These are phyloP conservation scores for Spatholobus suberectus DNA, from an alignment of 306 rosid species.

Conservation along the genomic window DNA sequence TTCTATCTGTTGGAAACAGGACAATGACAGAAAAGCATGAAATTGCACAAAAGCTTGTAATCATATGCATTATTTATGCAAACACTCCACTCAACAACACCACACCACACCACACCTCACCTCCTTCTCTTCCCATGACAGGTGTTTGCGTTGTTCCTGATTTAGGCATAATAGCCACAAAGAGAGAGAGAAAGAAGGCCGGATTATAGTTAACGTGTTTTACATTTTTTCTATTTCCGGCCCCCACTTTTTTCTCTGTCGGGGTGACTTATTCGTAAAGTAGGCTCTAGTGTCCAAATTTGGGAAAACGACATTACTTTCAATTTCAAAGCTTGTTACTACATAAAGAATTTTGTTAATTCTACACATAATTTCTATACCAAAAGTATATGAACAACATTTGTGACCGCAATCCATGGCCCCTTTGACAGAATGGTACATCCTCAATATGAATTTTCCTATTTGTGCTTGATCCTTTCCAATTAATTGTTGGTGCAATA, in stretches of 20 bases:
- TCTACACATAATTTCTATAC: not conserved
- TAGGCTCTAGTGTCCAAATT: not conserved
- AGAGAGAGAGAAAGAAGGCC: constrained; percentile 37
- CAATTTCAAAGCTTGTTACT: not conserved
- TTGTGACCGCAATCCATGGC: not conserved
- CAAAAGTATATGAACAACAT: not conserved
- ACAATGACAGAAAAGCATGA: constrained; percentile 36
- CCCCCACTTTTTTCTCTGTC: not conserved
- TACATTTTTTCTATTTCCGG: not conserved
- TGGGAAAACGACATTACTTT: not conserved
- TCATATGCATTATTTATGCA: constrained; percentile 41
- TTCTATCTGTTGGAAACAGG: constrained; percentile 29
- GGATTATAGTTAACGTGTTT: not conserved
- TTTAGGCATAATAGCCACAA: constrained; percentile 40
- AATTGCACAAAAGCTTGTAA: constrained; percentile 49
- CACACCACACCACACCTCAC: not conserved
- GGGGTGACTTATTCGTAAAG: not conserved
- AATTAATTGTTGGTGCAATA: too few relatives aligned
- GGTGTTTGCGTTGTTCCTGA: constrained; percentile 45
- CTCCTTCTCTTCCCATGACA: constrained; percentile 28
- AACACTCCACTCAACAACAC: too few relatives aligned
- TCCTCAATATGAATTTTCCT: not conserved
- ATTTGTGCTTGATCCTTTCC: not conserved
- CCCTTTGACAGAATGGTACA: not conserved
- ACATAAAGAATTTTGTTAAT: not conserved